phyloP scores from a whole-genome alignment of 345 rosid species.

The Eucalyptus erythrocorys region DNA sequence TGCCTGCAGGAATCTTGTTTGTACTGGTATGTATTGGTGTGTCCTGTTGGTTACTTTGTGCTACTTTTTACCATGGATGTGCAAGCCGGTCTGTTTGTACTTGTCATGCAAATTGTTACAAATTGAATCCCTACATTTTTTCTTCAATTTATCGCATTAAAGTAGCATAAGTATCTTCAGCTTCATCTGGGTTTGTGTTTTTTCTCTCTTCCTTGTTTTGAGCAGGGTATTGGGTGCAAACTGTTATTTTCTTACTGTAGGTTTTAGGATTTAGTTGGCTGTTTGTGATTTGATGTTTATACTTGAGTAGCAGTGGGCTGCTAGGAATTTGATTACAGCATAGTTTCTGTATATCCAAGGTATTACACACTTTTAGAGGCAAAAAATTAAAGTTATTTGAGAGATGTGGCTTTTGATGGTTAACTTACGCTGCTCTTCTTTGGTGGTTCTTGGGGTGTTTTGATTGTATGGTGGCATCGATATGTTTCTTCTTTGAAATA shows the following conservation, averaged over 20 bases:
- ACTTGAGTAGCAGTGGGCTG: neutral
- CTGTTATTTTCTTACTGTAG: neutral
- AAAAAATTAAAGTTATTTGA: neutral
- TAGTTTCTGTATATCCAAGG: neutral
- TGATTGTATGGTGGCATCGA: neutral
- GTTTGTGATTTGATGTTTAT: neutral
- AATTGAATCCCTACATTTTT: neutral
- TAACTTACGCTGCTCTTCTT: neutral
- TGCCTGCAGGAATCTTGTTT: conserved; percentile 99
- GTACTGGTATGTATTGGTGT: conserved; percentile 55
- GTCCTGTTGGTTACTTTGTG: neutral
- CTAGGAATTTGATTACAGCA: neutral
- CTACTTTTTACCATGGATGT: neutral
- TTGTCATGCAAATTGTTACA: neutral
- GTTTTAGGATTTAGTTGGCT: neutral
- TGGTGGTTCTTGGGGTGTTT: neutral
- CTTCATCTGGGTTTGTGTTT: neutral
- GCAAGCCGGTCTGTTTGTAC: neutral
- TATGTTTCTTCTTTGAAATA: neutral
- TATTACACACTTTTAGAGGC: neutral
- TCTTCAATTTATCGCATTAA: neutral
- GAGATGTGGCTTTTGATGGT: neutral
- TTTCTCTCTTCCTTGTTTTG: neutral
- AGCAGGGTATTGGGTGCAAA: neutral
- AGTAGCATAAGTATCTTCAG: neutral